Evolutionary conservation across 163 green algal species (phyloP).

Genomic region (Scenedesmus sp.): DNA sequence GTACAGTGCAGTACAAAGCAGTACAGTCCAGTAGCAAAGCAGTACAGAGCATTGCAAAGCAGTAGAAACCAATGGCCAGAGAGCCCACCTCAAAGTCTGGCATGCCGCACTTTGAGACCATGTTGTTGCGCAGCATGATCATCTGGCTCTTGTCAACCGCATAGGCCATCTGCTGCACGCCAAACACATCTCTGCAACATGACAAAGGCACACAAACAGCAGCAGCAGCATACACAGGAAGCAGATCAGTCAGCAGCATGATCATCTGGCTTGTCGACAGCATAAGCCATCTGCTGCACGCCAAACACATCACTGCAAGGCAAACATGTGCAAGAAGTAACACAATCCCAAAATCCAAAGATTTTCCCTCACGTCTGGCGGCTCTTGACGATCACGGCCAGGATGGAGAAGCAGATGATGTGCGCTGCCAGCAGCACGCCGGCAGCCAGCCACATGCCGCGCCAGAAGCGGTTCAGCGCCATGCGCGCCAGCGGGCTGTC

Average conservation of each 20-base stretch:
- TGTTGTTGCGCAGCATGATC: conserved; percentile 28
- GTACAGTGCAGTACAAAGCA: too few species aligned
- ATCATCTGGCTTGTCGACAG: conserved; percentile 35
- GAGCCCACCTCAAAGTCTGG: conserved; percentile 10
- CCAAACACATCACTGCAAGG: conserved; percentile 8
- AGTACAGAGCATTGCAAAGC: background rate
- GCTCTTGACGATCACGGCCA: background rate
- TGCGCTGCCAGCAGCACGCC: conserved; percentile 11
- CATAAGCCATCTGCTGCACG: conserved; percentile 45
- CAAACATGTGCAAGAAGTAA: background rate
- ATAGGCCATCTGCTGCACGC: conserved; percentile 45
- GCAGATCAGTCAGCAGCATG: background rate
- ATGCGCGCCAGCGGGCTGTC: background rate
- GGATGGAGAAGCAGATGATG: conserved; percentile 28
- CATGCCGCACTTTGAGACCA: conserved; percentile 15
- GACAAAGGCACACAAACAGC: background rate
- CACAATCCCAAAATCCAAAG: background rate
- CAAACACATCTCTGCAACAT: conserved; percentile 19
- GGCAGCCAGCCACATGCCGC: background rate
- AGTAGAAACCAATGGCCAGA: background rate
- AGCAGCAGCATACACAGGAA: background rate
- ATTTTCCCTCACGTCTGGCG: conserved; percentile 3
- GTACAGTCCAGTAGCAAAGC: background rate
- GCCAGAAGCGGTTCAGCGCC: conserved; percentile 28
- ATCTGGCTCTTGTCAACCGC: conserved; percentile 31